Evolutionary conservation across 805 yeast species (phyloP), one percentile per base, ranked within the genome.

Genomic region (Wickerhamiella alocasiicola): DNA sequence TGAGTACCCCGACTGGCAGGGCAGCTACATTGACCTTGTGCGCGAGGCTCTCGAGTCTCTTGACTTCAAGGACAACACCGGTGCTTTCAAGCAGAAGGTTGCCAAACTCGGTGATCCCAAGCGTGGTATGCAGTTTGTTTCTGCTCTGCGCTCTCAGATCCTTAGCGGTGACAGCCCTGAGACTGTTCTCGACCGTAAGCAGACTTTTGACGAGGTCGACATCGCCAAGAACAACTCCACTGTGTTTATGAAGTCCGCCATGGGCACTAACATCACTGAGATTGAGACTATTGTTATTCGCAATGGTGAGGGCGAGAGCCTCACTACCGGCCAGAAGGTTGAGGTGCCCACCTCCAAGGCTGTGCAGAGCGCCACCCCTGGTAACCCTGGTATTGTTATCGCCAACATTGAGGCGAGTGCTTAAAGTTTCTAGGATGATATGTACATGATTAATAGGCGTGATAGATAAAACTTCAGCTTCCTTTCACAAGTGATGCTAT

Each of bases 121-220:
- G 72, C 79, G 93, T 53, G 96, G 95, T 45, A 91, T 91, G 97
- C 97, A 97, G 45, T 88, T 87, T 61, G 85, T 91, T 46, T 78
- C 88, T 49, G 66, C 74, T 52, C 67, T 91, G 61, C 87, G 91
- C 63, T 82, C 78, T 57, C 76, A 94, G 65, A 69, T 91, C 50
- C 63, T 68, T 29, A 43, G 49, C 25, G 56, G 55, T 23, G 55
- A 51, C 41, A 62, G 77, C 23, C 77, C 95, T 15, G 74, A 72
- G 41, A 72, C 72, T 39, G 95, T 91, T 19, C 84, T 91, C 70
- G 78, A 85, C 70, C 76, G 97, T 66, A 80, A 87, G 63, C 73
- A 88, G 50, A 70, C 78, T 25, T 91, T 84, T 62, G 70, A 77
- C 60, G 98, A 91, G 68, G 49, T 54, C 16, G 80, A 72, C 16